Conservation (phyloP, 768 basidiomycete species). For the Peribolospora kevripleyi region DNA sequence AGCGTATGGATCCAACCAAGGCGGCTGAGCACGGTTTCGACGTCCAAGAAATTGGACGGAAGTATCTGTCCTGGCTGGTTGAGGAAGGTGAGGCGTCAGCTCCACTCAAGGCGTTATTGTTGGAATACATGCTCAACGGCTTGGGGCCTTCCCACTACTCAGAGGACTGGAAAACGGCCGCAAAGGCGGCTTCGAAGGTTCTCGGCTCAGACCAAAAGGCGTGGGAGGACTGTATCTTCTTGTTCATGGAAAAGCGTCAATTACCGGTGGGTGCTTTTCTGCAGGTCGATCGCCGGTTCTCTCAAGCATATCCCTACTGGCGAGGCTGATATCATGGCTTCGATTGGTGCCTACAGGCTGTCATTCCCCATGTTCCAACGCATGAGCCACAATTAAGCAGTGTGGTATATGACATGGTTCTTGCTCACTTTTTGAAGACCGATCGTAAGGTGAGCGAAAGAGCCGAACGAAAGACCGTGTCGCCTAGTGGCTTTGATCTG, state of each 20-base stretch:
- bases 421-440: conserved; percentile 58
- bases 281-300: too few species aligned
- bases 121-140: neutral
- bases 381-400: conserved; percentile 52
- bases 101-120: neutral
- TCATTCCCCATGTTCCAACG: conserved; percentile 75
- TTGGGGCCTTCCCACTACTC: neutral
- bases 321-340: neutral
- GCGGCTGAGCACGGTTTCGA: conserved; percentile 21
- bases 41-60: conserved; percentile 40
- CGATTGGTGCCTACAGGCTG: conserved; percentile 28
- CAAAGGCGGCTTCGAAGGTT: conserved; percentile 57
- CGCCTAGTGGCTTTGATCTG: neutral
- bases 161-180: conserved; percentile 55
- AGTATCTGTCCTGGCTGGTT: conserved; percentile 67
- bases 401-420: conserved; percentile 81
- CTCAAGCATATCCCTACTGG: neutral
- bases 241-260: conserved; percentile 56
- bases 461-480: neutral
- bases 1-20: conserved; percentile 20
- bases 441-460: conserved; percentile 36
- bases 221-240: conserved; percentile 95
- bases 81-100: conserved; percentile 35
- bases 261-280: conserved; percentile 33
- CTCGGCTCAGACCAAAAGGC: conserved; percentile 48